Evolutionary conservation across 1,139 yeast genomes (phyloP).

Genomic region (Hyphopichia buzzinii): DNA sequence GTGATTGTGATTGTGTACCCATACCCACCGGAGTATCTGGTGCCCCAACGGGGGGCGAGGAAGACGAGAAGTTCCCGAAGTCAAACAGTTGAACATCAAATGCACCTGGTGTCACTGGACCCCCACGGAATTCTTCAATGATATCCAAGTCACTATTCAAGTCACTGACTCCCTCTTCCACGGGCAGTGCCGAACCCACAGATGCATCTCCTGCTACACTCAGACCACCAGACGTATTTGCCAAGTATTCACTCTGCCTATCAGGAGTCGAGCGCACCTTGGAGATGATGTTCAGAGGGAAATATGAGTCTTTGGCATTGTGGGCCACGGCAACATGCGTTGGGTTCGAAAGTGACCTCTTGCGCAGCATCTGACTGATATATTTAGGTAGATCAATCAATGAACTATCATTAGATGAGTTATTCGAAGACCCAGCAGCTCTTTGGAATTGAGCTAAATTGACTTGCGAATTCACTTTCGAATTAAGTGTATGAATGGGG

Average conservation of each 20-base stretch:
- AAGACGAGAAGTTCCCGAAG: conserved; percentile 1
- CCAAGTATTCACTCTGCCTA: conserved; percentile 7
- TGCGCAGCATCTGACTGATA: conserved; percentile 7
- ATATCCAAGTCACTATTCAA: conserved; percentile 23
- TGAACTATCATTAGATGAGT: conserved; percentile 17
- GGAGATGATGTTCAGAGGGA: conserved; percentile 21
- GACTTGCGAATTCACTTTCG: conserved; percentile 41
- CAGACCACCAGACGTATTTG: conserved; percentile 10
- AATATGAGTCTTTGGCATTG: conserved; percentile 29
- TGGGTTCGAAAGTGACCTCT: conserved; percentile 15
- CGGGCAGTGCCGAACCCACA: conserved; percentile 8
- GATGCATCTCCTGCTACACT: conserved; percentile 7
- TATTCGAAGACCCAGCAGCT: conserved; percentile 13
- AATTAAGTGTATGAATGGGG: conserved; percentile 39
- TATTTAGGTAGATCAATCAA: conserved; percentile 26
- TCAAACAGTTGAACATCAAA: conserved; percentile 2
- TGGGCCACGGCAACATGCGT: conserved; percentile 14
- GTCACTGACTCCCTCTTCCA: neutral
- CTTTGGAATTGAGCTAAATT: conserved; percentile 29
- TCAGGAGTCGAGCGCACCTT: conserved; percentile 13
- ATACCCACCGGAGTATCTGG: neutral
- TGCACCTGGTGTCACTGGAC: conserved; percentile 6
- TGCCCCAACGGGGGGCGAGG: conserved; percentile 1
- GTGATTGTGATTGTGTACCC: neutral
- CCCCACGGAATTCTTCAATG: conserved; percentile 20